Evolutionary conservation across 2,329 filamentous ascomycete genomes (phyloP), one percentile per base, ranked within the genome.

Genomic region (Microdochium nivale): DNA sequence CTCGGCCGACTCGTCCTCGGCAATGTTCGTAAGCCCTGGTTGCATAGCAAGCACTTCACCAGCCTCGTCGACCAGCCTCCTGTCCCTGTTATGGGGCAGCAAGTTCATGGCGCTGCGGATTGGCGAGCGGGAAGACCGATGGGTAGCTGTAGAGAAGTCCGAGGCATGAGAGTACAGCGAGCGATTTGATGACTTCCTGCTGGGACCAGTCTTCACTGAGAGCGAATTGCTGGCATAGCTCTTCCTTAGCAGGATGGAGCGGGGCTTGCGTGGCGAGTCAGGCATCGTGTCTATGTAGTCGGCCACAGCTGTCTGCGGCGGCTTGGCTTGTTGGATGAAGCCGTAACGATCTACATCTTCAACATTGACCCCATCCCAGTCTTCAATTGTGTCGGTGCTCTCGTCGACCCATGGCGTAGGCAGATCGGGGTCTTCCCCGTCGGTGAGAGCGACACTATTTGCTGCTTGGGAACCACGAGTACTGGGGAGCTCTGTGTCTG

Each of bases 331-430:
- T 50, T 66, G 75, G 59, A 87, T 87, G 67, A 87, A 87, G 54
- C 83, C 83, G 61, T 86, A 87, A 61, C 83, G 77, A 67, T 87
- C 83, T 55, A 87, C 78, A 62, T 82, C 77, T 49, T 70, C 72
- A 30, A 75, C 79, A 50, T 81, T 70, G 2, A 87, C 69, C 57
- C 86, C 79, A 59, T 85, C 78, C 82, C 81, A 86, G 60, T 87
- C 82, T 62, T 87, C 83, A 21, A 84, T 70, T 16, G 80, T 79
- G 47, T 80, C 79, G 14, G 78, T 79, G 40, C 77, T 66, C 59
- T 81, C 76, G 54, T 73, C 40, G 19, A 71, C 48, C 68, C 67
- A 59, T 64, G 62, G 54, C 67, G 62, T 49, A 60, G 33, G 47
- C 40, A 44, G 19, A 13, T 44, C 13, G 9, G 40, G 40, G 23